phyloP scores from a whole-genome alignment of 441 rosid genomes.

The Hura crepitans region DNA sequence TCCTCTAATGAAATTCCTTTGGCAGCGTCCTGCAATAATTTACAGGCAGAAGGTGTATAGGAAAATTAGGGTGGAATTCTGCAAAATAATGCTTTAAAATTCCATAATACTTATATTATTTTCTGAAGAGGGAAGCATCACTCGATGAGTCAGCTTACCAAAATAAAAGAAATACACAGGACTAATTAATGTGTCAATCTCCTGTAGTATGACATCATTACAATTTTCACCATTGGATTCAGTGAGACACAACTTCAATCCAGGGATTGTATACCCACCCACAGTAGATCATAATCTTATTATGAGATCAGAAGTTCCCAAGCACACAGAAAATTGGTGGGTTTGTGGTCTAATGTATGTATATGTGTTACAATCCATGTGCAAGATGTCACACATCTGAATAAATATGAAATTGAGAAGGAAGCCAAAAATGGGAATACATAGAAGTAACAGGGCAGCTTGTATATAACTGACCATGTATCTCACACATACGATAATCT shows the following conservation, averaged over 20 bases:
- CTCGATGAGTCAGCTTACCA: background rate
- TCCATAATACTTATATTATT: background rate
- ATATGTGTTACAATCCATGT: background rate
- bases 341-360: background rate
- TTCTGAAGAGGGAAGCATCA: background rate
- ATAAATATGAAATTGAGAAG: background rate
- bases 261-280: background rate
- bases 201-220: background rate
- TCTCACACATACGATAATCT: background rate
- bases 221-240: background rate
- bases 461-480: background rate
- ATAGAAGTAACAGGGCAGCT: too few relatives aligned
- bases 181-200: background rate
- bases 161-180: background rate
- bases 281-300: background rate
- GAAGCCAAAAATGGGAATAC: background rate
- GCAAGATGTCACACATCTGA: conserved; percentile 1
- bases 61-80: background rate
- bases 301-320: background rate
- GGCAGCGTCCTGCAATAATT: conserved; percentile 46
- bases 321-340: background rate
- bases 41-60: background rate
- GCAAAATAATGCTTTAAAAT: background rate
- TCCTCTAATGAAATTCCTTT: conserved; percentile 56
- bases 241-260: background rate